Base-by-base conservation (phyloP, 2,329 filamentous ascomycete genomes). In the Alternaria gaisen region DNA sequence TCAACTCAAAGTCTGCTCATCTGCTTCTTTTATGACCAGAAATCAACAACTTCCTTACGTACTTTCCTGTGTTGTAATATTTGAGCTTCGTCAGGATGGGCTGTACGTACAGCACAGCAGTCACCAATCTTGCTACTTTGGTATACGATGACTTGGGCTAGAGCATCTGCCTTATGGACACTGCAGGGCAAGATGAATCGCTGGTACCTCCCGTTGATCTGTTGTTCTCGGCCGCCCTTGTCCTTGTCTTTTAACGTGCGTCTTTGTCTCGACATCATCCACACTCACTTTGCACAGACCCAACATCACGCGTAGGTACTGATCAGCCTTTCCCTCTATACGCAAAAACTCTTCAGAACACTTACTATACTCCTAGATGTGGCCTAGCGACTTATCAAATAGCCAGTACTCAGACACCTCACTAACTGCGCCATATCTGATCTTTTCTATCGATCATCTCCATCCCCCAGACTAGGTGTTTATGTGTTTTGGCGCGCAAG, bases 261-360 rank as follows among this genome's bases (percentile, higher is more conserved):
- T 54, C 56, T 59, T 58, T 62, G 40, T 59, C 34, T 30, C 28
- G 10, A 41, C 14, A n/a, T 22, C 22, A 38, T n/a, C 20, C 30
- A 36, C 26, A 47, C 14, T 40, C 24, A 32, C 52, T 14, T 42
- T 9, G 56, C 56, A 62, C 51, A n/a, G 51, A 32, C 40, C 46
- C 26, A 11, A 43, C 44, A 50, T 38, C 22, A 48, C 34, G 16
- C 34, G 16, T 1, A 38, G 34, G 0, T n/a, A 18, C 4, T 12
- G 6, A 38, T 38, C 32, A 6, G 14, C 34, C 34, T 38, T 38
- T 38, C 34, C 14, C 34, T 38, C 16, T 38, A 9, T 2, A 38
- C 34, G 34, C 34, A 7, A 18, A 38, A n/a, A n/a, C 8, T n/a
- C 0, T n/a, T 38, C 34, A 38, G 11, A 38, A n/a, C 34, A 18